phyloP scores from a whole-genome alignment of 2,329 filamentous ascomycete species.

The Trichophyton rubrum region DNA sequence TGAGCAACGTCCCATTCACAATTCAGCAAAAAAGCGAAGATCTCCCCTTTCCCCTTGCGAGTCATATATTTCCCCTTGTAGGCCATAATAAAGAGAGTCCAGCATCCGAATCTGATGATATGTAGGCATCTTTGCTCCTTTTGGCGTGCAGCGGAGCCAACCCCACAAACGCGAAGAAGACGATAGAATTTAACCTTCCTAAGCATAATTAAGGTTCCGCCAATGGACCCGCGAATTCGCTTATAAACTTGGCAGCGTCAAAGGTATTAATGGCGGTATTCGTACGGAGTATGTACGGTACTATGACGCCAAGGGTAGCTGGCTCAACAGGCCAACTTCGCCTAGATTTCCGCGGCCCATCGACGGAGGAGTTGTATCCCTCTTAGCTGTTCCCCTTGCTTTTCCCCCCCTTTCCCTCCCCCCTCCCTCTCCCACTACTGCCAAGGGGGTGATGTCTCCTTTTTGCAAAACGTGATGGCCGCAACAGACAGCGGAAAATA shows the following conservation, averaged over 20 bases:
- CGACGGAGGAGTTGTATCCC: not conserved
- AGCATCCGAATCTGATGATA: not conserved
- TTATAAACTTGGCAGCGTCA: slow-evolving; percentile 2
- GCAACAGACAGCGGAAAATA: not conserved
- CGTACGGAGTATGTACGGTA: not conserved
- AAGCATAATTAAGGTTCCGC: slow-evolving; percentile 6
- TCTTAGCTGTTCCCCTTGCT: not conserved
- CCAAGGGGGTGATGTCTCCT: not conserved
- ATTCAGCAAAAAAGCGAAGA: not conserved
- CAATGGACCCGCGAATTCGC: not conserved
- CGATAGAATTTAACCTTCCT: slow-evolving; percentile 1
- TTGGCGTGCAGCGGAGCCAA: not conserved
- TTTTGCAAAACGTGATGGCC: not conserved
- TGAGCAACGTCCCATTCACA: not conserved
- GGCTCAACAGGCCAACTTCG: not conserved
- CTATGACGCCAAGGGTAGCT: not conserved
- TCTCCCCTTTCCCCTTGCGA: not conserved
- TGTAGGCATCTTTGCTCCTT: not conserved
- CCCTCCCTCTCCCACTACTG: too few species aligned
- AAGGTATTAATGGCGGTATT: not conserved
- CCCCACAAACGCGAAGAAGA: not conserved
- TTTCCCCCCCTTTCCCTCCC: not conserved
- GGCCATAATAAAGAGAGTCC: not conserved
- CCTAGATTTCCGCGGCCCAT: not conserved
- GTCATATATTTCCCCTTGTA: not conserved